phyloP scores from a whole-genome alignment of 2,329 filamentous ascomycete genomes.

The Claviceps lovelessii region DNA sequence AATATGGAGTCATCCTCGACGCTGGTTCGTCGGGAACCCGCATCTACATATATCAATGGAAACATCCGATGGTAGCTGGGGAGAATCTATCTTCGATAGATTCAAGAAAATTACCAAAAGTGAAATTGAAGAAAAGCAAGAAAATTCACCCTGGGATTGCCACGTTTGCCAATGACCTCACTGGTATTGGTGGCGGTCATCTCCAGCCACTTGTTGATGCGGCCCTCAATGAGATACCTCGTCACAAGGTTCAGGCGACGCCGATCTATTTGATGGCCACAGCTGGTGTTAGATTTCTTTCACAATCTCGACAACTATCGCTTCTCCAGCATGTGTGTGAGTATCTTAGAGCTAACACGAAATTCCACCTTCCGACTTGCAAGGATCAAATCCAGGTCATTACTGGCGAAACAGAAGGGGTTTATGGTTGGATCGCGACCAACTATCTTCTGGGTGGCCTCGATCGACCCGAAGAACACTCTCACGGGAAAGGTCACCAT shows the following conservation, averaged over 20 bases:
- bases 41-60: constrained; percentile 88
- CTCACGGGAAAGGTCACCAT: constrained; percentile 75
- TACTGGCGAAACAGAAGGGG: constrained; percentile 81
- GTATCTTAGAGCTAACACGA: constrained; percentile 62
- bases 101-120: constrained; percentile 55
- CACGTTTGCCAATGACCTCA: constrained; percentile 66
- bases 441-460: constrained; percentile 93
- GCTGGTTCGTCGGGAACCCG: constrained; percentile 95
- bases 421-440: constrained; percentile 95
- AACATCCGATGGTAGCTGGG: constrained; percentile 53
- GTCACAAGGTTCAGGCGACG: constrained; percentile 63
- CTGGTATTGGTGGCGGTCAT: constrained; percentile 67
- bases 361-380: constrained; percentile 84
- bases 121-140: constrained; percentile 77
- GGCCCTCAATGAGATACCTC: constrained; percentile 64
- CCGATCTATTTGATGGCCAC: constrained; percentile 93
- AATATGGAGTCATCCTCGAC: constrained; percentile 91
- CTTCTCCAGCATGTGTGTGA: constrained; percentile 68
- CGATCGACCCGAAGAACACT: constrained; percentile 57
- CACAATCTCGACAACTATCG: constrained; percentile 53
- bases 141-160: constrained; percentile 92
- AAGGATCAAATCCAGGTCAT: constrained; percentile 84
- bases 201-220: constrained; percentile 67
- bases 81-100: constrained; percentile 30
- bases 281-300: constrained; percentile 81